Percentiles rank a stretch among this genome's conserved stretches.
Conservation (phyloP, 2,329 filamentous ascomycete genomes). For the Trichophyton mentagrophytes region DNA sequence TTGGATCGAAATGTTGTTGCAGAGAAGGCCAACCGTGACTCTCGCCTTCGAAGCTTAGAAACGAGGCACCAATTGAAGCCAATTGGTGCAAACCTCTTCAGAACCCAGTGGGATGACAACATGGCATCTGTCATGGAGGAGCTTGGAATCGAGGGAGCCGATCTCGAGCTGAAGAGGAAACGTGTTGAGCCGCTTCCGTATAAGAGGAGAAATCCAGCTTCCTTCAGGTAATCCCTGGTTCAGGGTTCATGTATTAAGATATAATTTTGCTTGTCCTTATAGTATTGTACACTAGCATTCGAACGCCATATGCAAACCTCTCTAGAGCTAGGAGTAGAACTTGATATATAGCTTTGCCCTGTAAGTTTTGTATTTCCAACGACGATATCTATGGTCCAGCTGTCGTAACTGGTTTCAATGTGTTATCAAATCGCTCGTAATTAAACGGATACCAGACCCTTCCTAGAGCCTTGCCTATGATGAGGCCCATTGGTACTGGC, state of each 20-base stretch:
- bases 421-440: constrained; percentile 27
- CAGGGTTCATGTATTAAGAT: background rate
- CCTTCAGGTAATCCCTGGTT: constrained; percentile 28
- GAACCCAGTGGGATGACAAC: constrained; percentile 75
- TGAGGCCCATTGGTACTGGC: constrained; percentile 69
- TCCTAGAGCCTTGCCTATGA: constrained; percentile 69
- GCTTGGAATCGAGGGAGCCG: constrained; percentile 58
- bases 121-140: constrained; percentile 80
- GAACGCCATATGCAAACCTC: background rate
- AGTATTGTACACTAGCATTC: constrained; percentile 11
- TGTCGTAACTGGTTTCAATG: constrained; percentile 17
- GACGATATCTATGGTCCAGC: background rate
- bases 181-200: constrained; percentile 57
- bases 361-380: constrained; percentile 12
- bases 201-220: constrained; percentile 43
- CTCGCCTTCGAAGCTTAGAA: constrained; percentile 63
- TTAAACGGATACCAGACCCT: constrained; percentile 26
- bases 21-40: constrained; percentile 46
- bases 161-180: constrained; percentile 74
- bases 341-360: constrained; percentile 4
- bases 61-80: constrained; percentile 56
- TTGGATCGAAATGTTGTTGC: constrained; percentile 48
- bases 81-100: constrained; percentile 78
- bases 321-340: background rate
- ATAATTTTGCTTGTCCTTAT: constrained; percentile 1